Evolutionary conservation across 2,329 filamentous ascomycete genomes (phyloP).

Genomic region (Alternaria sp.): DNA sequence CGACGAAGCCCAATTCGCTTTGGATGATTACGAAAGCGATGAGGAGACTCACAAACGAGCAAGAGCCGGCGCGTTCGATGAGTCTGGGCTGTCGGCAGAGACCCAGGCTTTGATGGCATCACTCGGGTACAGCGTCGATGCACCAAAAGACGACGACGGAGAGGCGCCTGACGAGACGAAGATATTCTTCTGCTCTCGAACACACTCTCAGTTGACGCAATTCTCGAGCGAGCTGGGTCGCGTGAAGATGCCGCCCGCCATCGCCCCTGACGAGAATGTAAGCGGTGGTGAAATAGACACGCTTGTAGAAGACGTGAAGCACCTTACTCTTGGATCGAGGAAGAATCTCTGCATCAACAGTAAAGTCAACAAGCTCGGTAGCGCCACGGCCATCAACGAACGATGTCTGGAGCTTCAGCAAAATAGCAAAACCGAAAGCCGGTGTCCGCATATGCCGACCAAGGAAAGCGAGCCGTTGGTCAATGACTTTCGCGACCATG

Average conservation of each 20-base stretch:
- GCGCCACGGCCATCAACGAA: constrained; percentile 86
- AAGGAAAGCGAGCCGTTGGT: constrained; percentile 75
- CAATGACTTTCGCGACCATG: constrained; percentile 83
- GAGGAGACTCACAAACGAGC: constrained; percentile 50
- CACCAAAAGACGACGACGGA: constrained; percentile 53
- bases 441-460: constrained; percentile 79
- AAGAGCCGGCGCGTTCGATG: constrained; percentile 31
- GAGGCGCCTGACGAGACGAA: constrained; percentile 72
- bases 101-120: constrained; percentile 76
- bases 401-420: constrained; percentile 90
- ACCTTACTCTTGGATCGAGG: constrained; percentile 82
- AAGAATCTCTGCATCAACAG: constrained; percentile 92
- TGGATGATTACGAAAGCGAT: constrained; percentile 77
- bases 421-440: constrained; percentile 65
- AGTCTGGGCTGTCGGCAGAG: constrained; percentile 70
- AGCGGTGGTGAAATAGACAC: constrained; percentile 23
- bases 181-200: constrained; percentile 91
- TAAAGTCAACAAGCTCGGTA: constrained; percentile 73
- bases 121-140: constrained; percentile 46
- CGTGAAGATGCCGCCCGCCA: constrained; percentile 76
- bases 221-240: constrained; percentile 83
- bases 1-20: constrained; percentile 72
- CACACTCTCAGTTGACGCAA: constrained; percentile 89
- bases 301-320: constrained; percentile 71
- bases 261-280: constrained; percentile 48